Evolutionary conservation across 495 filamentous ascomycete species (phyloP), one percentile per base, ranked within the genome.

Genomic region (Daldinia childiae): DNA sequence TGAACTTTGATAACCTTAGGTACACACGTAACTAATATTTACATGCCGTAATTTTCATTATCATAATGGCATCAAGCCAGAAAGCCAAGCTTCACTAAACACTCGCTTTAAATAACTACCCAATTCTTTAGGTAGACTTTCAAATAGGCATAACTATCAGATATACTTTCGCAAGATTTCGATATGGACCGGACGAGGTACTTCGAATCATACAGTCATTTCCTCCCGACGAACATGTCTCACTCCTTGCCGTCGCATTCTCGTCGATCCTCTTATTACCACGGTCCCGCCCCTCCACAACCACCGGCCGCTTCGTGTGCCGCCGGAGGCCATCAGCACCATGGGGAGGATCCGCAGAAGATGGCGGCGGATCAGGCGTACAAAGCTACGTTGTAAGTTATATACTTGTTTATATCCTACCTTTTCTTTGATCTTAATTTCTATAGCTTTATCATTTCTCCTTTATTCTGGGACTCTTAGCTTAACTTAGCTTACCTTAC

Each of bases 331-430:
- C 64, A 29, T 19, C 50, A 21, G 12, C 30, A 14, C n/a, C n/a
- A 62, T 2, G 69, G 38, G 1, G 21, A 64, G 17, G 55, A 68
- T 17, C 38, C 14, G 17, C 67, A 70, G 45, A 48, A 48, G 36
- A 68, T 64, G 60, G 64, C 69, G 19, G 64, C 64, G 8, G 70
- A 73, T 8, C 61, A 68, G 48, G 65, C 64, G 57, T 73, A 73
- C 24, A 64, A 32, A 7, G 70, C 61, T 57, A 58, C 57, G 15
- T 73, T 73, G 70, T 68, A 39, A 65, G 70, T 68, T 5, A 48
- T 12, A 19, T 56, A 56, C 21, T 43, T 29, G 21, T 8, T 29
- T n/a, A 54, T 29, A 14, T 27, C 50, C 24, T 29, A 54, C 26
- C 50, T 30, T 14, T 36, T 14, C 27, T 34, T 34, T 34, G 7